Evolutionary conservation across 2,329 filamentous ascomycete genomes (phyloP).

Genomic region (Rhynchosporium agropyri): DNA sequence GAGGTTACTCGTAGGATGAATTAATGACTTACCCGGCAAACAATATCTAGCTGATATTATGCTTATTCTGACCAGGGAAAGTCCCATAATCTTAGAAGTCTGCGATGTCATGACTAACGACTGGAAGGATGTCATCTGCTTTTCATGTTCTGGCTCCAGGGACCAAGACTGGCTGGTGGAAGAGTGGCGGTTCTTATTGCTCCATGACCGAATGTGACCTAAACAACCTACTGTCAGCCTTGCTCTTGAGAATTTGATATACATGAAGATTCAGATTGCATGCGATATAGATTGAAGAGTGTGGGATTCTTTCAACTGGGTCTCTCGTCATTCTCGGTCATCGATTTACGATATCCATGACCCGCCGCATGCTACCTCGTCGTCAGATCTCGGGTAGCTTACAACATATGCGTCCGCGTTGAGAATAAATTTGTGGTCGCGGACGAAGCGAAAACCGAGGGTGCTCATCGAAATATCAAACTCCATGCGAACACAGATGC

Average conservation of each 20-base stretch:
- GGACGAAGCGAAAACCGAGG: constrained; percentile 26
- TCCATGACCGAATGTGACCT: constrained; percentile 25
- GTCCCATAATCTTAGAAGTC: constrained; percentile 47
- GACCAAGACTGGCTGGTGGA: background rate
- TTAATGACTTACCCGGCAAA: constrained; percentile 8
- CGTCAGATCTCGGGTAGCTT: constrained; percentile 34
- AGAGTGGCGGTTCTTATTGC: constrained; percentile 24
- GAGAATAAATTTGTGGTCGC: constrained; percentile 10
- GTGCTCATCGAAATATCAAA: constrained; percentile 33
- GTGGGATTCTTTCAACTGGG: constrained; percentile 50
- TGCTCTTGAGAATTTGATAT: constrained; percentile 49
- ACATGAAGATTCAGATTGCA: constrained; percentile 54
- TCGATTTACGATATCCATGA: constrained; percentile 43
- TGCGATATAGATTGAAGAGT: constrained; percentile 46
- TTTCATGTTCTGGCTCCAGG: background rate
- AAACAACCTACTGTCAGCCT: constrained; percentile 40
- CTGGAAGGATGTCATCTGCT: constrained; percentile 30
- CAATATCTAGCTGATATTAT: constrained; percentile 45
- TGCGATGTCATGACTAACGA: constrained; percentile 49
- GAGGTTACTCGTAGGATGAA: background rate
- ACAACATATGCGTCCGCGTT: too few relatives aligned
- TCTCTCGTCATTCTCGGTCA: constrained; percentile 47
- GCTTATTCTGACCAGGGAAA: constrained; percentile 44
- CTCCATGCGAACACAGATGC: too few relatives aligned
- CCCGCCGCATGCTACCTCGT: constrained; percentile 46